Conservation (phyloP, 805 yeast species). For the Martiniozyma abietophila region DNA sequence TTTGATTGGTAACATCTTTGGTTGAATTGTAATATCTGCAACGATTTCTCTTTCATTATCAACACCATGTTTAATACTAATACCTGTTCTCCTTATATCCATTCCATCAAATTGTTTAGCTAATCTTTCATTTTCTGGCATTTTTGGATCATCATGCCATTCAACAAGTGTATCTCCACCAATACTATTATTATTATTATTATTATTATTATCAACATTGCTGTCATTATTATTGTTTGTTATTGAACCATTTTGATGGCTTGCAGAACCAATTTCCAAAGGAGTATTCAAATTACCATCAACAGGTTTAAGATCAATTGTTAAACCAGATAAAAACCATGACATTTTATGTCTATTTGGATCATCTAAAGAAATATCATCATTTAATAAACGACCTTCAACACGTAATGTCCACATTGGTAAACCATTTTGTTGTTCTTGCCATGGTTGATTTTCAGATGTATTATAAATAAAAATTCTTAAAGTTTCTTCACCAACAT, state of each 20-base stretch:
- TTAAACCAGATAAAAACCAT: slow-evolving; percentile 71
- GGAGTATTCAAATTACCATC: slow-evolving; percentile 21
- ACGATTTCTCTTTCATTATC: slow-evolving; percentile 39
- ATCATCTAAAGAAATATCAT: slow-evolving; percentile 35
- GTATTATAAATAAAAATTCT: slow-evolving; percentile 79
- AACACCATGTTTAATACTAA: slow-evolving; percentile 21
- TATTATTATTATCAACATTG: too few species aligned
- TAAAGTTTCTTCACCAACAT: slow-evolving; percentile 41
- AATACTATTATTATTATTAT: slow-evolving; percentile 15
- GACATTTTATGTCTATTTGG: slow-evolving; percentile 56
- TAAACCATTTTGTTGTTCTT: slow-evolving; percentile 24
- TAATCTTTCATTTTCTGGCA: slow-evolving; percentile 24
- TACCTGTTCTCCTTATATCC: slow-evolving; percentile 76
- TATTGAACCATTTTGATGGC: slow-evolving; percentile 9
- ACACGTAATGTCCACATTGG: slow-evolving; percentile 78
- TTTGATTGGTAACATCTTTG: slow-evolving; percentile 64
- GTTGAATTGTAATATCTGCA: slow-evolving; percentile 69
- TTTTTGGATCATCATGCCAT: slow-evolving; percentile 69
- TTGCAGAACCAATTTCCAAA: slow-evolving; percentile 14
- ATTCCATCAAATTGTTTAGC: slow-evolving; percentile 69
- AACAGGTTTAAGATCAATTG: slow-evolving; percentile 54
- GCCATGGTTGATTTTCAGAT: slow-evolving; percentile 88
- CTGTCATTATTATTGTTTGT: too few species aligned
- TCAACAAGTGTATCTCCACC: slow-evolving; percentile 50
- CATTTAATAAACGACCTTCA: slow-evolving; percentile 69